Conservation (phyloP, 805 yeast genomes). For the Sugiyamaella smithiae region DNA sequence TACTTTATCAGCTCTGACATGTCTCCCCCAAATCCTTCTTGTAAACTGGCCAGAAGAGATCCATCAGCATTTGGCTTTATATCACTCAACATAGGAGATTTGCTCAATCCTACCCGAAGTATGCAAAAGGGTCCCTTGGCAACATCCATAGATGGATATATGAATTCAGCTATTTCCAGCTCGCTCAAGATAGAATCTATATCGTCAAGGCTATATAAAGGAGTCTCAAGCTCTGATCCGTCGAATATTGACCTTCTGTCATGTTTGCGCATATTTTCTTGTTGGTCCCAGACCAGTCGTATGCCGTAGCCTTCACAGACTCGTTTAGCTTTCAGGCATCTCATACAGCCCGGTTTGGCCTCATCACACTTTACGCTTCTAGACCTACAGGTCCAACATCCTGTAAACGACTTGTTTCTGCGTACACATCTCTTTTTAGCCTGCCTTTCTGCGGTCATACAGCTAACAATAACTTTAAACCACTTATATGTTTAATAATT, state of each 20-base stretch:
- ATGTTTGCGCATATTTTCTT: not conserved
- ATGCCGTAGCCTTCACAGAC: constrained; percentile 28
- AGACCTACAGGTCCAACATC: constrained; percentile 29
- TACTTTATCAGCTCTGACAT: not conserved
- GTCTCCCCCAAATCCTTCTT: not conserved
- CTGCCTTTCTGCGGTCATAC: not conserved
- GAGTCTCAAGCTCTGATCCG: not conserved
- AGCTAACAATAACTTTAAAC: no score
- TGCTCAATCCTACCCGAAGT: not conserved
- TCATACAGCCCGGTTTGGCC: constrained; percentile 25
- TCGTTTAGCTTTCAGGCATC: constrained; percentile 20
- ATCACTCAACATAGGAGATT: not conserved
- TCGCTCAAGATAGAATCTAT: not conserved
- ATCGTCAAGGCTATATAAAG: not conserved
- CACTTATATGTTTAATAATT: no score
- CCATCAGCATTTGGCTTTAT: not conserved
- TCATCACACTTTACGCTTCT: constrained; percentile 28
- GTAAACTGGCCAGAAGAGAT: not conserved
- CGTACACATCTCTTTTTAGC: not conserved
- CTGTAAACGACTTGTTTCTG: constrained; percentile 16
- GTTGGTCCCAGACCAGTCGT: constrained; percentile 23
- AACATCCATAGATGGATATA: not conserved
- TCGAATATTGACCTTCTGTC: constrained; percentile 1
- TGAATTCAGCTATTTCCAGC: constrained; percentile 1
- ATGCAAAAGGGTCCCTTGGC: not conserved